Base-by-base conservation (phyloP, 169 alveolate genomes). In the Cryptosporidium sp. region DNA sequence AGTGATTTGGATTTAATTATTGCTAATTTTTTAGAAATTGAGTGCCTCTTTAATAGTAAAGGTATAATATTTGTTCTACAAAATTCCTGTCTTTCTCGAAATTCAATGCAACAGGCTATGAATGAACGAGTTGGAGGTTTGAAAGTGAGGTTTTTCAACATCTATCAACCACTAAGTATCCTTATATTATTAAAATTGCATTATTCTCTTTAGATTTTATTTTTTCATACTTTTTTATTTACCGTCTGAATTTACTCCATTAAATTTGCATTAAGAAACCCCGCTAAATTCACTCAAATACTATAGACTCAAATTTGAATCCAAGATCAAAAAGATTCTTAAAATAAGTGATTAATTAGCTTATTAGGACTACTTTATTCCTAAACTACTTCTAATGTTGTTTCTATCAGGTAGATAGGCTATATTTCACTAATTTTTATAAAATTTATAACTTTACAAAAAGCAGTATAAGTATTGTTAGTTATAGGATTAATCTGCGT, bases 91-190 rank as follows among this genome's bases (percentile, higher is more conserved):
- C 89, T 60, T 39, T 80, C 89, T 35, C 70, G 42, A 80, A 80
- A 80, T n/a, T 80, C 89, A 1, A 45, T 80, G 35, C 89, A 80
- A 16, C 75, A 80, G 33, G 89, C 89, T 65, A 80, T 42, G 44
- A 61, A 80, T 8, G 75, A 58, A 12, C 61, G 33, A 26, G 69
- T 29, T 23, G 89, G 89, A 61, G 70, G 71, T 44, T 39, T 60
- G 48, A 65, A 35, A 29, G 42, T 80, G 45, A 62, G 75, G 21
- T 62, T 80, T 45, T 62, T 51, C 31, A 65, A 62, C 75, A 80
- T 60, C 48, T 62, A 31, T 65, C 26, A 35, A 29, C 45, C 31
- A n/a, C 8, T 12, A 23, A 8, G 10, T 39, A 9, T 29, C 67
- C 21, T 31, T 29, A 68, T 33, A 14, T 29, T 44, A 23, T 23